phyloP scores from a whole-genome alignment of 2,329 filamentous ascomycete genomes.

The Emmonsiellopsis sp. region DNA sequence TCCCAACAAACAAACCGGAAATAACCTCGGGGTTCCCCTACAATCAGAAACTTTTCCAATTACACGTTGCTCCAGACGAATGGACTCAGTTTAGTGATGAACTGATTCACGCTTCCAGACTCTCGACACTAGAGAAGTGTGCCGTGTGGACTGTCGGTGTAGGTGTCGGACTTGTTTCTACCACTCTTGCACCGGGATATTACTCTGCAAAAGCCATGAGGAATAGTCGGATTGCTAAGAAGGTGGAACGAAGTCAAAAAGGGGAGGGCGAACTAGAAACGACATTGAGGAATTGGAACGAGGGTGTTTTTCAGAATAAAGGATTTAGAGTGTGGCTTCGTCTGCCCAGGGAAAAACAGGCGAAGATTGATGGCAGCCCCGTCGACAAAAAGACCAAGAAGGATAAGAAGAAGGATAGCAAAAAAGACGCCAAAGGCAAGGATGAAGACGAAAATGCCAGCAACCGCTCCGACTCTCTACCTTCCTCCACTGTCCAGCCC shows the following conservation, averaged over 20 bases:
- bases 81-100: constrained; percentile 9
- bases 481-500: not conserved
- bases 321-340: constrained; percentile 6
- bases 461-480: not conserved
- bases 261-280: constrained; percentile 8
- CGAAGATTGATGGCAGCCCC: not conserved
- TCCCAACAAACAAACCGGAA: constrained; percentile 2
- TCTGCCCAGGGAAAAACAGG: not conserved
- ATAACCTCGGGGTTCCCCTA: constrained; percentile 8
- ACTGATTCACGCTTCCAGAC: constrained; percentile 2
- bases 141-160: constrained; percentile 9
- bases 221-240: constrained; percentile 5
- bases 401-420: not conserved
- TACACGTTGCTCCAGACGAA: constrained; percentile 6
- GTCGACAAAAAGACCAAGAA: not conserved
- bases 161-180: constrained; percentile 5
- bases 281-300: constrained; percentile 7
- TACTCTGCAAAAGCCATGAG: constrained; percentile 10
- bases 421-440: not conserved
- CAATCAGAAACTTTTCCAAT: constrained; percentile 7
- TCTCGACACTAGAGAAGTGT: constrained; percentile 5
- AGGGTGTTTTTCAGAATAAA: constrained; percentile 5
- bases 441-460: not conserved
- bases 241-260: constrained; percentile 4
- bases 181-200: constrained; percentile 6